Conservation (phyloP, 2,329 filamentous ascomycete species). For the Sarocladium kiliense region DNA sequence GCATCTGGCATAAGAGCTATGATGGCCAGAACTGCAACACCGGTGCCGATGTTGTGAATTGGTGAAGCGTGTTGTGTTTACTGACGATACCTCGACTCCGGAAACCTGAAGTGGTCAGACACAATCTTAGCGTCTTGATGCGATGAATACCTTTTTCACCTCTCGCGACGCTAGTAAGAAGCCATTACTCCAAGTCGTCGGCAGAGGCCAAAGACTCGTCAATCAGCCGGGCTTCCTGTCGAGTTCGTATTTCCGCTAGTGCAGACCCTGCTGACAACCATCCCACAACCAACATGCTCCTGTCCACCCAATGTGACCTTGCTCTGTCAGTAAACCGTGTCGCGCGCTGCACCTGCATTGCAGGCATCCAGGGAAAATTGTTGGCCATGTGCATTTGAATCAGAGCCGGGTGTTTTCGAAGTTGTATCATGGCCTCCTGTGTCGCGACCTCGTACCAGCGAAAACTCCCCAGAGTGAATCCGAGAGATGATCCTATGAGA, state of each 20-base stretch:
- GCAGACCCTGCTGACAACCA: slow-evolving; percentile 19
- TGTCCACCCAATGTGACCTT: slow-evolving; percentile 14
- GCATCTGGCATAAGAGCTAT: too few species aligned
- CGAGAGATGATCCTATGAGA: slow-evolving; percentile 15
- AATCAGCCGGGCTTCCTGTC: not conserved
- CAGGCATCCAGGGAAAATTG: slow-evolving; percentile 18
- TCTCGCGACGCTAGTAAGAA: too few species aligned
- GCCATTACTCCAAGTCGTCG: too few species aligned
- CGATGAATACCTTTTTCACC: too few species aligned
- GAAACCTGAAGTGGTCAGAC: too few species aligned
- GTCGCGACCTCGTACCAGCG: slow-evolving; percentile 16
- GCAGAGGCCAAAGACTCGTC: not conserved
- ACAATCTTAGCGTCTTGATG: too few species aligned
- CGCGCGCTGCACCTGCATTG: slow-evolving; percentile 9
- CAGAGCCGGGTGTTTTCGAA: slow-evolving; percentile 16
- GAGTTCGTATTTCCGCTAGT: slow-evolving; percentile 15
- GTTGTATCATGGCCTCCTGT: slow-evolving; percentile 15
- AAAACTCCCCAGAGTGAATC: slow-evolving; percentile 16
- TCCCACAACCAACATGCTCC: slow-evolving; percentile 16
- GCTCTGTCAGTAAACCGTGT: slow-evolving; percentile 12
- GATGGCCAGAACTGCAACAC: too few species aligned
- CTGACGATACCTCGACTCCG: too few species aligned
- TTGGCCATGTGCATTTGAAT: slow-evolving; percentile 16
- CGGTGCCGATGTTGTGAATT: too few species aligned
- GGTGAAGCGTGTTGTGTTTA: too few species aligned